phyloP scores from a whole-genome alignment of 164 flowering plant genomes.

The Nymphaea colorata region DNA sequence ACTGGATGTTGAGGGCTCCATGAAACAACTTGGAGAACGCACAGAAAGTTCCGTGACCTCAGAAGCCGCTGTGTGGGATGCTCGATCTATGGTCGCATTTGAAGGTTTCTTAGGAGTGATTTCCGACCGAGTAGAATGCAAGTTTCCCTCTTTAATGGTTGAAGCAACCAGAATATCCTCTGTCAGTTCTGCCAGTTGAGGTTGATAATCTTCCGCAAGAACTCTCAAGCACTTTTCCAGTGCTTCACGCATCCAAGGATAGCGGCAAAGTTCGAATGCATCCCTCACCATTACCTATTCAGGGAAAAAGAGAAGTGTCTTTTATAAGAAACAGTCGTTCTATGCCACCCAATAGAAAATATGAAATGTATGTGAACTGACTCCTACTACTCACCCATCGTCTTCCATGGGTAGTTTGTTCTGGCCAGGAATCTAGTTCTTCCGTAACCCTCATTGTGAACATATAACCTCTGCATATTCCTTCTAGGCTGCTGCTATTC shows the following conservation, averaged over 20 bases:
- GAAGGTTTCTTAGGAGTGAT: not conserved
- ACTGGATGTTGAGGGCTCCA: constrained; percentile 16
- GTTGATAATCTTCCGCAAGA: constrained; percentile 12
- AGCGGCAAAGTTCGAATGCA: constrained; percentile 51
- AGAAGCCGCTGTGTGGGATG: constrained; percentile 1
- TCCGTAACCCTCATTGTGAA: constrained; percentile 60
- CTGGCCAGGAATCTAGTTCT: constrained; percentile 69
- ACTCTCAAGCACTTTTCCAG: constrained; percentile 27
- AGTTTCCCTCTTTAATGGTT: not conserved
- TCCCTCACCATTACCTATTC: constrained; percentile 31
- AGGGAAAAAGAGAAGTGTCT: too few relatives aligned
- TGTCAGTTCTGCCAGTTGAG: constrained; percentile 13
- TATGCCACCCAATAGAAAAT: not conserved
- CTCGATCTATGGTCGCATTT: not conserved
- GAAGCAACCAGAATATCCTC: not conserved
- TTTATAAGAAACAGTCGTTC: too few relatives aligned
- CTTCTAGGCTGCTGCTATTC: constrained; percentile 32
- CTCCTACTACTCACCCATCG: constrained; percentile 42
- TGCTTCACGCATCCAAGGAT: constrained; percentile 70
- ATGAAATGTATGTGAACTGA: not conserved
- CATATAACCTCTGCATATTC: constrained; percentile 61
- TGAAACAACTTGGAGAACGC: constrained; percentile 14
- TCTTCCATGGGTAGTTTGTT: constrained; percentile 34
- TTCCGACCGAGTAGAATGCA: not conserved
- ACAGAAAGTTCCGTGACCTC: constrained; percentile 20